phyloP scores from a whole-genome alignment of 2,329 filamentous ascomycete species.

The Penicillium sp. region DNA sequence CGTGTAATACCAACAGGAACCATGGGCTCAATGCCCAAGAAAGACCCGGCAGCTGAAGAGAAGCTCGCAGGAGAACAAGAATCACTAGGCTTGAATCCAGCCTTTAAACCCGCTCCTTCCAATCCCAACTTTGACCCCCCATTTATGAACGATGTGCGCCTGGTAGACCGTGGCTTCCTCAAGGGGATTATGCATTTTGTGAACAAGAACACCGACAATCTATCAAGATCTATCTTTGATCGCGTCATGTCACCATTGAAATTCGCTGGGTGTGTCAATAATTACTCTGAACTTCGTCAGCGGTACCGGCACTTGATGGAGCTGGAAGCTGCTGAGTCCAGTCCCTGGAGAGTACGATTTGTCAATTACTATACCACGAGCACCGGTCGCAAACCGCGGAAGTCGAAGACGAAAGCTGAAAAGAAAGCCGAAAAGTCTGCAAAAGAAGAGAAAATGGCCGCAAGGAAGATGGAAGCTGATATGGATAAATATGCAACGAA shows the following conservation, averaged over 20 bases:
- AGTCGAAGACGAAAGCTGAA: constrained; percentile 34
- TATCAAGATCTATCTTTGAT: constrained; percentile 67
- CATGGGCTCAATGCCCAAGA: constrained; percentile 65
- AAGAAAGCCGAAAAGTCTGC: not conserved
- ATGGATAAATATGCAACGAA: not conserved
- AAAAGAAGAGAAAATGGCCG: constrained; percentile 15
- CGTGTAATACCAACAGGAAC: constrained; percentile 81
- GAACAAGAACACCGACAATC: constrained; percentile 73
- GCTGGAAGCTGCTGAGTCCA: constrained; percentile 66
- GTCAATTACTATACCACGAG: constrained; percentile 90
- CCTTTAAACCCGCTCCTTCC: constrained; percentile 21
- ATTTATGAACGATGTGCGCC: constrained; percentile 70
- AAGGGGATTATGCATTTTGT: constrained; percentile 70
- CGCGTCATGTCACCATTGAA: constrained; percentile 79
- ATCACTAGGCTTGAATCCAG: constrained; percentile 17
- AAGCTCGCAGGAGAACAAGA: constrained; percentile 18
- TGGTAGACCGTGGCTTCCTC: constrained; percentile 65
- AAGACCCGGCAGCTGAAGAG: constrained; percentile 18
- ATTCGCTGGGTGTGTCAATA: constrained; percentile 76
- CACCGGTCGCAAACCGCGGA: constrained; percentile 55
- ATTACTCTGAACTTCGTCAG: constrained; percentile 66
- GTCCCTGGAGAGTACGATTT: constrained; percentile 59
- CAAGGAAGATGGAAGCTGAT: constrained; percentile 16
- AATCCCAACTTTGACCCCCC: constrained; percentile 70
- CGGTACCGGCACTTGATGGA: constrained; percentile 69